Conservation (phyloP, 345 rosid genomes). For the Aquilaria sinensis region DNA sequence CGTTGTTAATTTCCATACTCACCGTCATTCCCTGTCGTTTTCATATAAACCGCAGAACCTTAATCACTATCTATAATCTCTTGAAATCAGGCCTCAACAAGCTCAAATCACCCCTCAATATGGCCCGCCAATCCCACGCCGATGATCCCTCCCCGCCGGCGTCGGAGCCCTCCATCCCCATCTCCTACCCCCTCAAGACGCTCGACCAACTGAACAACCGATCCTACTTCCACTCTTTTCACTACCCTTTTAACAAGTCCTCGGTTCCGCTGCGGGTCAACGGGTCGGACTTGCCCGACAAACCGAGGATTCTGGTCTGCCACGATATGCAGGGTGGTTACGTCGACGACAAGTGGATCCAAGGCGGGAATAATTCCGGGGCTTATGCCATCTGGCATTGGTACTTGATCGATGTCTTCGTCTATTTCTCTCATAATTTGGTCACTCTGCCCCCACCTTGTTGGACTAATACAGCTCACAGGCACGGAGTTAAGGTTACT, state of each 20-base stretch:
- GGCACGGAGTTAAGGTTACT: constrained; percentile 78
- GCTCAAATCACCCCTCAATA: constrained; percentile 11
- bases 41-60: constrained; percentile 25
- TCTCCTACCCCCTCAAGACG: constrained; percentile 67
- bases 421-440: constrained; percentile 69
- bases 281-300: constrained; percentile 22
- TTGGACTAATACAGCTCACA: constrained; percentile 88
- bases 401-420: constrained; percentile 83
- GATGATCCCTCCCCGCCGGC: constrained; percentile 15
- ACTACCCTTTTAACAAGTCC: constrained; percentile 63
- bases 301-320: constrained; percentile 67
- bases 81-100: constrained; percentile 12
- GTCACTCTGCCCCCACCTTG: constrained; percentile 92
- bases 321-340: constrained; percentile 86
- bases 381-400: constrained; percentile 84
- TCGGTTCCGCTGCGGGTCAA: constrained; percentile 39
- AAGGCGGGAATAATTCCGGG: constrained; percentile 58
- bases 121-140: constrained; percentile 15
- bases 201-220: constrained; percentile 56
- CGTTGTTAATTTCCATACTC: no score
- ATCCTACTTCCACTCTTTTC: constrained; percentile 70
- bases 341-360: constrained; percentile 74
- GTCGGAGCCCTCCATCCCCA: constrained; percentile 42
- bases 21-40: constrained; percentile 5
- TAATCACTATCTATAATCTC: constrained; percentile 19